phyloP scores from a whole-genome alignment of 2,329 filamentous ascomycete species.

The Graphiopsis chlorocephala region DNA sequence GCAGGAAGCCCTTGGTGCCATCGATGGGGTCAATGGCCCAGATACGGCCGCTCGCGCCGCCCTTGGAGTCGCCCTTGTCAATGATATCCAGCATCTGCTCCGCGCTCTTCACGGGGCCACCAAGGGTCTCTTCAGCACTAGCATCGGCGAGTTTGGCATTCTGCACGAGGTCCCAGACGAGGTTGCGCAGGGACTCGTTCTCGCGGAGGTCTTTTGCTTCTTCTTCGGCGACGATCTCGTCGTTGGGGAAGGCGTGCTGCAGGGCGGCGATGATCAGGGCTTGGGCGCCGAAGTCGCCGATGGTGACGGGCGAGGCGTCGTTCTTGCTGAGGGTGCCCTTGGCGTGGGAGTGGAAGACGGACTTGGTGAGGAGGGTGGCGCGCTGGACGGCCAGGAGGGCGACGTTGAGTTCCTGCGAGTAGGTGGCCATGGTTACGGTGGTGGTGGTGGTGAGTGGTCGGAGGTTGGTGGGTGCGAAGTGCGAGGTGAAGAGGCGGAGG shows the following conservation, averaged over 20 bases:
- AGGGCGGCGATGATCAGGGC: conserved; percentile 92
- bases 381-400: conserved; percentile 88
- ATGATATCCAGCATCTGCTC: conserved; percentile 62
- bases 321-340: conserved; percentile 94
- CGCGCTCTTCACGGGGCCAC: conserved; percentile 64
- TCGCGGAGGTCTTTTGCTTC: conserved; percentile 77
- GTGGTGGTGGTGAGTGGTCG: conserved; percentile 16
- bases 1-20: conserved; percentile 93
- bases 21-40: conserved; percentile 98
- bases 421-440: conserved; percentile 44
- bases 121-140: conserved; percentile 64
- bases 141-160: conserved; percentile 66
- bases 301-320: conserved; percentile 94
- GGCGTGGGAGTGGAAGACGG: conserved; percentile 80
- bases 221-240: conserved; percentile 93
- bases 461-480: conserved; percentile 20
- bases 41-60: conserved; percentile 72
- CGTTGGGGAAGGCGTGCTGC: conserved; percentile 81
- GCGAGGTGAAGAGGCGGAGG: conserved; percentile 39
- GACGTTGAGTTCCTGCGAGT: conserved; percentile 74
- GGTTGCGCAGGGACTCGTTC: conserved; percentile 65
- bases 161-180: conserved; percentile 82
- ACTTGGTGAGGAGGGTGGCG: conserved; percentile 71
- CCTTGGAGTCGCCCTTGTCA: conserved; percentile 62
- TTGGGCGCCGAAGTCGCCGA: conserved; percentile 97